phyloP scores from a whole-genome alignment of 1,139 yeast species.

The Debaryomyces coudertii region DNA sequence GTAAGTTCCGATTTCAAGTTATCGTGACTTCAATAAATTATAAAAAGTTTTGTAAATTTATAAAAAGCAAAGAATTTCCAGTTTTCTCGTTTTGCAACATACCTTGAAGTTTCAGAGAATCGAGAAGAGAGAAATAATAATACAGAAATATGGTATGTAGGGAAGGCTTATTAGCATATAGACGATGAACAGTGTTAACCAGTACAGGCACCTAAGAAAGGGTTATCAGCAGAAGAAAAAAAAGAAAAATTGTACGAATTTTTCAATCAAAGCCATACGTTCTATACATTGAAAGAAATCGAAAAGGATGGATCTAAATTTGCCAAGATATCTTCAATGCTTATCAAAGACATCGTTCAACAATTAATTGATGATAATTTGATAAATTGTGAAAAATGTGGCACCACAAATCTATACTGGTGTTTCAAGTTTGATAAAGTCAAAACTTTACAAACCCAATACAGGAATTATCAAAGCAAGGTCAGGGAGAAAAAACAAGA shows the following conservation, averaged over 20 bases:
- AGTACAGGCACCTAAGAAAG: slow-evolving; percentile 34
- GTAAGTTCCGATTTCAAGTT: too few relatives aligned
- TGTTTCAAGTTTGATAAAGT: slow-evolving; percentile 45
- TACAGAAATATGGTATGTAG: neutral
- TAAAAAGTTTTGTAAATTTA: neutral
- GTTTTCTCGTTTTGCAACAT: slow-evolving; percentile 8
- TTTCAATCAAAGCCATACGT: slow-evolving; percentile 41
- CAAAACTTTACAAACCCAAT: slow-evolving; percentile 17
- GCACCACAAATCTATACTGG: slow-evolving; percentile 57
- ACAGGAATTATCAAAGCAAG: slow-evolving; percentile 21
- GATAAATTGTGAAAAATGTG: slow-evolving; percentile 56
- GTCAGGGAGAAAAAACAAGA: slow-evolving; percentile 12
- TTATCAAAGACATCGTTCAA: slow-evolving; percentile 51
- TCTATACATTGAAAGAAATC: slow-evolving; percentile 53
- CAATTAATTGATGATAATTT: slow-evolving; percentile 48
- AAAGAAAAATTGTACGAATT: slow-evolving; percentile 38
- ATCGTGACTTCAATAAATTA: too few relatives aligned
- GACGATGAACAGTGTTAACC: neutral
- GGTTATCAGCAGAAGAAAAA: slow-evolving; percentile 44
- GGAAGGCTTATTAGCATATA: too few relatives aligned
- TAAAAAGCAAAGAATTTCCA: neutral
- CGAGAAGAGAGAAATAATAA: neutral
- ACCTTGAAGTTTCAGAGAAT: neutral
- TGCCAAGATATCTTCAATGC: slow-evolving; percentile 51
- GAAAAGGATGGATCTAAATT: slow-evolving; percentile 50